These are phyloP conservation scores for Cyanidioschyzon merolae DNA, from an alignment of 23 red algal species.

Conservation along the genomic window DNA sequence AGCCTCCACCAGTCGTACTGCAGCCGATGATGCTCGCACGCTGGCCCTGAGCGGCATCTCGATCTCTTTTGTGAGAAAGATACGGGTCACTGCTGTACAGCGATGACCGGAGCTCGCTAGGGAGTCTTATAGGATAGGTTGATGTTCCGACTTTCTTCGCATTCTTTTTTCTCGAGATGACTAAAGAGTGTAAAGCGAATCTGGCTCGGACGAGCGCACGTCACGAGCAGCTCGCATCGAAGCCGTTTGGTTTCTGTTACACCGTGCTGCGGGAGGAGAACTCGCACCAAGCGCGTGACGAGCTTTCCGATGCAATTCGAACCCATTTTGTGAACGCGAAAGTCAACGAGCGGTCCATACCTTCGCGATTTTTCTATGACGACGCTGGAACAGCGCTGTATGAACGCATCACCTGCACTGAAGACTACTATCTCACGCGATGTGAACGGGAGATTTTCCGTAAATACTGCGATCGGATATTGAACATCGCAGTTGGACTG, in stretches of 20 bases:
- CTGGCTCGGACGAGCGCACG: no score
- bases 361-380: slow-evolving; percentile 71
- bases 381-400: slow-evolving; percentile 65
- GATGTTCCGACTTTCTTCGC: no score
- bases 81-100: no score
- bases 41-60: no score
- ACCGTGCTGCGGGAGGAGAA: slow-evolving; percentile 47
- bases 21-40: no score
- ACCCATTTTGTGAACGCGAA: slow-evolving; percentile 18
- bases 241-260: neutral
- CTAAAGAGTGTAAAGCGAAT: no score
- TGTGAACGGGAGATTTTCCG: slow-evolving; percentile 59
- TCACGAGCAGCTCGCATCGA: neutral
- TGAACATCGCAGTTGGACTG: slow-evolving; percentile 21
- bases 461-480: slow-evolving; percentile 36
- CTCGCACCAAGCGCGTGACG: neutral
- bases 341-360: slow-evolving; percentile 35
- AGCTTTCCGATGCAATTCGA: slow-evolving; percentile 31
- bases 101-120: no score
- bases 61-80: no score
- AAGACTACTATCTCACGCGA: slow-evolving; percentile 81
- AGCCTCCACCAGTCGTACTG: no score
- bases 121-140: no score
- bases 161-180: no score
- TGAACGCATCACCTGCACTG: slow-evolving; percentile 45